Base-by-base conservation (phyloP, 192 early-diverging fungal genomes). In the Coemansia aciculifera region DNA sequence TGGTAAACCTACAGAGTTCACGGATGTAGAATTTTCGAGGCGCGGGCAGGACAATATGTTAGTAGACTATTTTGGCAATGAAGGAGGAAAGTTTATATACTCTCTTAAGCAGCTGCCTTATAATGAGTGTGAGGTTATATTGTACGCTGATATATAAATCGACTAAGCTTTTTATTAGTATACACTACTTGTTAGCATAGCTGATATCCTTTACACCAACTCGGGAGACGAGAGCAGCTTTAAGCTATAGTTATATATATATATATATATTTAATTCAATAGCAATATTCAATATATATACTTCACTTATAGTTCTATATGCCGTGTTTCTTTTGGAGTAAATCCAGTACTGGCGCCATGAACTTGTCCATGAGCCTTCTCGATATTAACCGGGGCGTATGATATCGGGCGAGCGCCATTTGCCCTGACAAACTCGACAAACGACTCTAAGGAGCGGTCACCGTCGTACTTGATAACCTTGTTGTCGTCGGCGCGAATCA, bases 401-500 rank as follows among this genome's bases (percentile, higher is more conserved):
- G 59, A 43, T 2, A 67, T 32, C 24, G 61, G 63, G 60, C 84
- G 85, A 48, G 86, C 78, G 19, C 85, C 89, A 69, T 97, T 87
- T 66, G 80, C 78, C 42, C 81, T 82, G 43, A 99, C 67, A 80
- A 97, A 99, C 62, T 85, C 79, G 57, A 89, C 67, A 62, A 99
- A 79, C 59, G 84, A 85, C 62, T 90, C 89, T 51, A 92, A 54
- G 34, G 87, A 79, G 61, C 97, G 91, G 83, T 94, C 86, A 63
- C 96, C 91, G 19, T 86, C 69, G 85, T 93, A 99, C 63, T 87
- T 81, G 64, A 96, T 80, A 54, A 91, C 74, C 61, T 86, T 88
- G 49, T 96, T 92, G 75, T 82, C 83, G 15, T 83, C 84, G 36
- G 93, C 94, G 85, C 95, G 95, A 84, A 95, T 88, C 63, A 98